Percentiles rank a stretch among this genome's conserved stretches.
Evolutionary conservation across 176 grass and related monocot species (phyloP).

Genomic region (Eremochloa ophiuroides): DNA sequence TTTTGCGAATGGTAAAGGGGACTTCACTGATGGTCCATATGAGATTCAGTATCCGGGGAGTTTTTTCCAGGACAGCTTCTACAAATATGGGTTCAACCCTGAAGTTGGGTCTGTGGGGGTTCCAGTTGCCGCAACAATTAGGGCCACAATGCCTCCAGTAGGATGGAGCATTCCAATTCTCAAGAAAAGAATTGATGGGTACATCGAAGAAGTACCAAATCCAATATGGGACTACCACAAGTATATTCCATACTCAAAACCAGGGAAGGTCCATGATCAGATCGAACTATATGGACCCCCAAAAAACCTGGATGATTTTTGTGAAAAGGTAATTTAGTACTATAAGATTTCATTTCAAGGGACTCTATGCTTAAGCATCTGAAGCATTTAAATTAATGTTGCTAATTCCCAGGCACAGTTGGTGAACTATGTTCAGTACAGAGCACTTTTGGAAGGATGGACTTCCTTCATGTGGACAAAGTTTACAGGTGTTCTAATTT

Average conservation of each 20-base stretch:
- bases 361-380: constrained; percentile 2
- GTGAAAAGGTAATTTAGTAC: constrained; percentile 63
- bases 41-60: constrained; percentile 90
- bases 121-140: constrained; percentile 89
- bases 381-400: constrained; percentile 19
- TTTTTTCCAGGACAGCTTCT: constrained; percentile 86
- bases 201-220: constrained; percentile 75
- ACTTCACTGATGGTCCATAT: constrained; percentile 87
- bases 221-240: constrained; percentile 99
- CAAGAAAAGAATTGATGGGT: constrained; percentile 61
- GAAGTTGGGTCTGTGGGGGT: constrained; percentile 88
- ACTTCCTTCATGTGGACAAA: constrained; percentile 98
- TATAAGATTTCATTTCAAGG: neutral
- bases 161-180: constrained; percentile 87
- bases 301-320: constrained; percentile 82
- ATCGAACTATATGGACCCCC: constrained; percentile 74
- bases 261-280: constrained; percentile 87
- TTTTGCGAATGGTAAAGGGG: constrained; percentile 81
- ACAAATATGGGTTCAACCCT: constrained; percentile 89
- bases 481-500: constrained; percentile 91
- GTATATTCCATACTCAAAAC: constrained; percentile 96
- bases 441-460: constrained; percentile 96
- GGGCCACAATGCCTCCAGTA: constrained; percentile 90
- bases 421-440: constrained; percentile 93
- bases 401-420: constrained; percentile 75